A percentile compares a stretch with the other conserved stretches of the same genome.
These are phyloP conservation scores for Penicillium samsonianum DNA, from an alignment of 495 filamentous ascomycete genomes.

Conservation along the genomic window DNA sequence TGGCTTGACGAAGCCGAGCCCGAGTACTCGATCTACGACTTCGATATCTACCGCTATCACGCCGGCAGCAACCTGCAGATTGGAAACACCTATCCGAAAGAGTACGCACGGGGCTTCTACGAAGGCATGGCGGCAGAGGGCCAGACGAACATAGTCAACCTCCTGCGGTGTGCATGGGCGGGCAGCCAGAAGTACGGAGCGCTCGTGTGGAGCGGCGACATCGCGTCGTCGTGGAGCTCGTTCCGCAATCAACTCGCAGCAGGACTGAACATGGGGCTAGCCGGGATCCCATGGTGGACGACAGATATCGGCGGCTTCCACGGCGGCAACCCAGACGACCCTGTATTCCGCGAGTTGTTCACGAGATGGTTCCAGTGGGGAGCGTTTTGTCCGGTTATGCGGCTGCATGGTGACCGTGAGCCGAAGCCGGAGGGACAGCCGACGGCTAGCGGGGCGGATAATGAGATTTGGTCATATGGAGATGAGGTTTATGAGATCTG, in stretches of 20 bases:
- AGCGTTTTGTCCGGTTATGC: conserved; percentile 60
- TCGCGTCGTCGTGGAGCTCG: conserved; percentile 56
- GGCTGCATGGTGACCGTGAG: conserved; percentile 60
- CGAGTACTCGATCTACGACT: conserved; percentile 60
- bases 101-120: conserved; percentile 57
- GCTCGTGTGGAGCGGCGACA: conserved; percentile 60
- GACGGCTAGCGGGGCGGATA: conserved; percentile 46
- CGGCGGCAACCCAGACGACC: conserved; percentile 54
- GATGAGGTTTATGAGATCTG: conserved; percentile 56
- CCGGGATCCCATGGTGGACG: conserved; percentile 61
- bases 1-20: conserved; percentile 66
- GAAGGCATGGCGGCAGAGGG: conserved; percentile 53
- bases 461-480: conserved; percentile 63
- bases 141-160: conserved; percentile 54
- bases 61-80: conserved; percentile 52
- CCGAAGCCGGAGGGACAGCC: conserved; percentile 45
- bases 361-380: conserved; percentile 65
- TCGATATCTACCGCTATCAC: conserved; percentile 59
- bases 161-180: conserved; percentile 60
- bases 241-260: conserved; percentile 58
- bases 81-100: conserved; percentile 57
- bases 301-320: conserved; percentile 64
- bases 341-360: conserved; percentile 58
- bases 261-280: conserved; percentile 58
- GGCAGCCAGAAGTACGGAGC: conserved; percentile 61